Evolutionary conservation across 225 moss, liverwort and hornwort genomes (phyloP).

Genomic region (Physcomitrellopsis africana): DNA sequence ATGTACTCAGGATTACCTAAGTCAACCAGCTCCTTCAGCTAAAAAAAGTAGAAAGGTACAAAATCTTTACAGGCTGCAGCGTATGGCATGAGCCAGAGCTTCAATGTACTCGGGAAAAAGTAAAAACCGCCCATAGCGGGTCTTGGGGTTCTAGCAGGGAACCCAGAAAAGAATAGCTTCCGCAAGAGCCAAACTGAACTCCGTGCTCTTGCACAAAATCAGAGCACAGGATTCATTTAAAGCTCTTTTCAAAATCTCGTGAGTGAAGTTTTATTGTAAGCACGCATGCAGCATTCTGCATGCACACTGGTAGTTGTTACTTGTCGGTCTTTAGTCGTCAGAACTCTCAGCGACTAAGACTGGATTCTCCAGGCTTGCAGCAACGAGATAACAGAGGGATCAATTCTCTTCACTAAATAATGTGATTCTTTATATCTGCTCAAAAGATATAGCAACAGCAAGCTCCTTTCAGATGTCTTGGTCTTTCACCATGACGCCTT

Average conservation of each 20-base stretch:
- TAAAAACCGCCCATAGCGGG: slow-evolving; percentile 1
- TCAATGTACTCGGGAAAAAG: slow-evolving; percentile 8
- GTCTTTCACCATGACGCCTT: slow-evolving; percentile 30
- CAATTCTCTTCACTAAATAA: slow-evolving; percentile 18
- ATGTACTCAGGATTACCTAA: slow-evolving; percentile 8
- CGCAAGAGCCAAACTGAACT: slow-evolving; percentile 32
- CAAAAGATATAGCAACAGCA: slow-evolving; percentile 21
- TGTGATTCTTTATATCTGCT: slow-evolving; percentile 23
- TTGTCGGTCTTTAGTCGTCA: slow-evolving; percentile 8
- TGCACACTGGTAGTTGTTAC: slow-evolving; percentile 23
- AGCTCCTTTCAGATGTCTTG: slow-evolving; percentile 14
- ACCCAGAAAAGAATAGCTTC: slow-evolving; percentile 34
- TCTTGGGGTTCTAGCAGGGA: slow-evolving; percentile 7
- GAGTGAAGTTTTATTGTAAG: slow-evolving; percentile 24
- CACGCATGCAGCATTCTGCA: slow-evolving; percentile 16
- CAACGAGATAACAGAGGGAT: slow-evolving; percentile 16
- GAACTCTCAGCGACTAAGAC: neutral
- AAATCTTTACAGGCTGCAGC: neutral
- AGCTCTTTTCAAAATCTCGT: slow-evolving; percentile 42
- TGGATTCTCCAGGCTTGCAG: slow-evolving; percentile 8
- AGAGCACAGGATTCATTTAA: slow-evolving; percentile 23
- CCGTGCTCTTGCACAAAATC: slow-evolving; percentile 35
- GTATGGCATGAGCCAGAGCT: neutral
- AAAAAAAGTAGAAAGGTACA: slow-evolving; percentile 5
- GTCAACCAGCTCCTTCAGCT: neutral